phyloP scores from a whole-genome alignment of 768 basidiomycete genomes.

The Termitomyces sp. region DNA sequence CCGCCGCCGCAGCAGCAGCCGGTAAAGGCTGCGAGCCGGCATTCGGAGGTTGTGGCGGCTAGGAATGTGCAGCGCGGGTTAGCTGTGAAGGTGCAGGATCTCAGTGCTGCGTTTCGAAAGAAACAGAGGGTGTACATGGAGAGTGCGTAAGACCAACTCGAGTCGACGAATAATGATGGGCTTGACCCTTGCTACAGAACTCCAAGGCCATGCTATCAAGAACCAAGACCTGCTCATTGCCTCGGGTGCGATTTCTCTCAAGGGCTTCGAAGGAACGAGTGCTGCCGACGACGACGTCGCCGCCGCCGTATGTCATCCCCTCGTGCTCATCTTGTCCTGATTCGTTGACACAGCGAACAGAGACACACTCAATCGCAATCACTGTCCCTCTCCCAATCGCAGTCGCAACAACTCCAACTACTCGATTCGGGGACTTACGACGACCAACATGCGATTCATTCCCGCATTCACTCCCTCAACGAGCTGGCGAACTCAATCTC shows the following conservation, averaged over 20 bases:
- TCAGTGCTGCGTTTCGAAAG: slow-evolving; percentile 89
- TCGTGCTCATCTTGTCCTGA: slow-evolving; percentile 7
- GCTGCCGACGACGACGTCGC: slow-evolving; percentile 89
- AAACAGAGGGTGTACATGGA: slow-evolving; percentile 99
- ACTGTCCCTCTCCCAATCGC: slow-evolving; percentile 28
- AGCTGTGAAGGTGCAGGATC: slow-evolving; percentile 93
- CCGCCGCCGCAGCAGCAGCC: slow-evolving; percentile 52
- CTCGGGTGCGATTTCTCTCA: slow-evolving; percentile 75
- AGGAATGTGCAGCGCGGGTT: slow-evolving; percentile 95
- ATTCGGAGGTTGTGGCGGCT: slow-evolving; percentile 59
- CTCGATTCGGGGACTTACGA: slow-evolving; percentile 32
- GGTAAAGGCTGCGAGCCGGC: slow-evolving; percentile 25
- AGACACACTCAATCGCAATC: slow-evolving; percentile 27
- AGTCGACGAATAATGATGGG: not conserved
- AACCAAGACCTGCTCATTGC: slow-evolving; percentile 92
- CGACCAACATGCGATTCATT: slow-evolving; percentile 33
- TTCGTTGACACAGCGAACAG: slow-evolving; percentile 10
- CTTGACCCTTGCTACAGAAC: slow-evolving; percentile 34
- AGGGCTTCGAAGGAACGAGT: slow-evolving; percentile 75
- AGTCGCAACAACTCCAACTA: slow-evolving; percentile 34
- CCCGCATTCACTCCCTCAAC: slow-evolving; percentile 65
- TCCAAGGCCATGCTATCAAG: slow-evolving; percentile 97
- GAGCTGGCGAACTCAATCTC: slow-evolving; percentile 92
- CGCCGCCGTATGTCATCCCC: slow-evolving; percentile 59
- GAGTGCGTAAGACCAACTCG: slow-evolving; percentile 56